phyloP scores from a whole-genome alignment of 352 stramenopile species.

The Globisporangium polare region DNA sequence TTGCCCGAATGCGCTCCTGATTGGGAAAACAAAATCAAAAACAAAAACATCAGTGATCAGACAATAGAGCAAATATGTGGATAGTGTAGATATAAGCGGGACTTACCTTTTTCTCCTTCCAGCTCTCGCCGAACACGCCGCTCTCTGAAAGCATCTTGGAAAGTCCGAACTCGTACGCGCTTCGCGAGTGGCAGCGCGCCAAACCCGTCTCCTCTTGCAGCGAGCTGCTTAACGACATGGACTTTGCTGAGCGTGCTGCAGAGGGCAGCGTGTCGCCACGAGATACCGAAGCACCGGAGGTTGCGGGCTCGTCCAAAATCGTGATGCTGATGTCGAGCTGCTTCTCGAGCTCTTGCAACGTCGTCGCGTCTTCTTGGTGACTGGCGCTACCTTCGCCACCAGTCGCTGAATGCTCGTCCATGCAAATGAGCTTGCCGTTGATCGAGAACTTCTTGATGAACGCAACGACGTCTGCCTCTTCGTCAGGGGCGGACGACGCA shows the following conservation, averaged over 20 bases:
- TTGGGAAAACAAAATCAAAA: neutral
- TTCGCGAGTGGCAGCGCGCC: conserved; percentile 57
- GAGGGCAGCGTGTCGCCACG: conserved; percentile 1
- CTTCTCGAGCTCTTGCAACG: conserved; percentile 10
- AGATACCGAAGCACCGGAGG: neutral
- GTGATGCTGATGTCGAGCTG: conserved; percentile 9
- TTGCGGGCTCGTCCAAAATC: neutral
- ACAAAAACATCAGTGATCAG: neutral
- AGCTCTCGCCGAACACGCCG: conserved; percentile 90
- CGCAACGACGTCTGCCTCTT: conserved; percentile 44
- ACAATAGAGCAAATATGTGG: no score
- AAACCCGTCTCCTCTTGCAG: conserved; percentile 26
- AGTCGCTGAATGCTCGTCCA: conserved; percentile 24
- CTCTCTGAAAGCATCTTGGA: conserved; percentile 56
- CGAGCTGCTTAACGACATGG: conserved; percentile 2
- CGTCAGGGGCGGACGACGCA: conserved; percentile 23
- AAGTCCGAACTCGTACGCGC: conserved; percentile 61
- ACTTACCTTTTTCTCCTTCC: conserved; percentile 90
- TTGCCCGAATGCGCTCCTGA: conserved; percentile 77
- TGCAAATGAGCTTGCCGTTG: conserved; percentile 51
- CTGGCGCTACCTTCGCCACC: neutral
- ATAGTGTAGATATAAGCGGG: no score
- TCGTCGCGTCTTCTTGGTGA: neutral
- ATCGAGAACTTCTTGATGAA: conserved; percentile 59
- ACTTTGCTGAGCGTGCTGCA: neutral